Base-by-base conservation (phyloP, 257 asterid genomes). In the Paraleonurus japonicus region DNA sequence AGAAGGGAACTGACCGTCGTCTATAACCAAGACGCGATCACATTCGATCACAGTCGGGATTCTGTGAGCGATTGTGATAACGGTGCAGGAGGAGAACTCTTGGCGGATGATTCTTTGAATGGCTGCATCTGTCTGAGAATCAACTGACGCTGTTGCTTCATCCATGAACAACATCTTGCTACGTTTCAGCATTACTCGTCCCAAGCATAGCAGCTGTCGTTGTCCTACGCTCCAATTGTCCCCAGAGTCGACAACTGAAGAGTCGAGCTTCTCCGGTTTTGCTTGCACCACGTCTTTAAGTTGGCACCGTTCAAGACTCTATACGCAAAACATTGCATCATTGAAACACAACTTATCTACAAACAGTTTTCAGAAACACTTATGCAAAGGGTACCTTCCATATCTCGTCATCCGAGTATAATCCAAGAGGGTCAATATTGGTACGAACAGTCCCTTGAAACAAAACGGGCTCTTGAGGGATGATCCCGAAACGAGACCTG, bases 151-250 rank as follows among this genome's bases (percentile, higher is more conserved):
- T 0, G 97, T 91, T 20, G 97, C 97, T 76, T 89, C 96, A 47
- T 91, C 97, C 89, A 91, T 87, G 68, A 91, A 86, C 26, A 91
- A 58, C 23, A 91, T 65, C 51, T 55, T 69, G 79, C 91, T 79
- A 6, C 70, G 83, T 43, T 87, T 91, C 58, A 91, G 85, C 88
- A 90, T 57, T 3, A 89, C 97, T 32, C 97, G 71, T 45, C 96
- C 97, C 60, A 89, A 75, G 77, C 95, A 90, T 7, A 90, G 83
- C 3, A 90, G 96, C 27, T 90, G 97, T 12, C 96, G 59, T 53
- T 90, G 95, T 2, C 97, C 97, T 17, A 90, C 90, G 57, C 97
- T 90, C 92, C 95, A 90, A 69, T 90, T 90, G 23, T 90, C 97
- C 33, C 97, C 97, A 4, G 76, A 53, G 16, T 87, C 94, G 16